Evolutionary conservation across 257 asterid genomes (phyloP).

Genomic region (Rehmannia glutinosa): DNA sequence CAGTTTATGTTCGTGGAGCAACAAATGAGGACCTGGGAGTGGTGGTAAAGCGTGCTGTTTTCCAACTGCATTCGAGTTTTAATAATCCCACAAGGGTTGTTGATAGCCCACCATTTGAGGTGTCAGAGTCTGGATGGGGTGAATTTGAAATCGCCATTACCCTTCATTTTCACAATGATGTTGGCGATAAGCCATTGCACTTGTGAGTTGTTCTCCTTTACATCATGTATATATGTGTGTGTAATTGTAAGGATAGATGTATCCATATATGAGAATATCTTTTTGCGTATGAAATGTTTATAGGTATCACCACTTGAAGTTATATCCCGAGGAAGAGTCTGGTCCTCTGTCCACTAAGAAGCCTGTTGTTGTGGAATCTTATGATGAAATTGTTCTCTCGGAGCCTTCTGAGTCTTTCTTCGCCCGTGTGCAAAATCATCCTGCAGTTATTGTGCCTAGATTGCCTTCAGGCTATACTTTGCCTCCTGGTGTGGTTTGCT

Average conservation of each 20-base stretch:
- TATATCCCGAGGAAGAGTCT: constrained; percentile 82
- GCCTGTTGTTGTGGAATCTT: constrained; percentile 80
- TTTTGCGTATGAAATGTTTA: constrained; percentile 4
- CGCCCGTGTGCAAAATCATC: constrained; percentile 74
- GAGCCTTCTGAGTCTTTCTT: constrained; percentile 82
- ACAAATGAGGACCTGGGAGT: constrained; percentile 86
- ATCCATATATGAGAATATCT: neutral
- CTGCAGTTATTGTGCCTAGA: constrained; percentile 72
- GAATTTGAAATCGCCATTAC: constrained; percentile 93
- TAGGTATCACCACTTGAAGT: constrained; percentile 86
- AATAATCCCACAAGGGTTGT: constrained; percentile 80
- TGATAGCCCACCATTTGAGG: constrained; percentile 78
- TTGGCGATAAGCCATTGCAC: constrained; percentile 79
- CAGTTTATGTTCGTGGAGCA: constrained; percentile 85
- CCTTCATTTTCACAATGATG: constrained; percentile 78
- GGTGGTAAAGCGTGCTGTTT: constrained; percentile 76
- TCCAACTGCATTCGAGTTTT: constrained; percentile 93
- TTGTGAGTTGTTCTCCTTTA: constrained; percentile 59
- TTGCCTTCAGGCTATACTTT: constrained; percentile 50
- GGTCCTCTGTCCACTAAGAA: constrained; percentile 70
- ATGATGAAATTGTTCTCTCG: constrained; percentile 78
- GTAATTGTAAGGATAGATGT: neutral
- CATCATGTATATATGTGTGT: neutral
- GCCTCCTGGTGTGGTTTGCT: constrained; percentile 56
- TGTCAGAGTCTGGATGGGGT: constrained; percentile 97